A percentile compares a stretch with the other conserved stretches of the same genome.
These are phyloP conservation scores for Exserohilum rostratum DNA, from an alignment of 2,329 filamentous ascomycete genomes.

Conservation along the genomic window DNA sequence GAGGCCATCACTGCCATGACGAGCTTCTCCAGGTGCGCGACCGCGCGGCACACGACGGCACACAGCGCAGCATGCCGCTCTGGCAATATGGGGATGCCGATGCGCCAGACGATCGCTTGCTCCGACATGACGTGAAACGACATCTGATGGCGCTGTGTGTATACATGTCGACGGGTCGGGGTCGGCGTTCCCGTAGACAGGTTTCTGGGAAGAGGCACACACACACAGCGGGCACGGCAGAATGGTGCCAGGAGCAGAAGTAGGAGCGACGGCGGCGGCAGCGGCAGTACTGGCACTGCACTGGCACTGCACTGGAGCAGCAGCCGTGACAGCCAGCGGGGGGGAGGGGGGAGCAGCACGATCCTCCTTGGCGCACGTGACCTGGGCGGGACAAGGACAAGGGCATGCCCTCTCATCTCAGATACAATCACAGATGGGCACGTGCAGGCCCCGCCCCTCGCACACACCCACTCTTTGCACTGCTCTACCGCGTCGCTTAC, in stretches of 20 bases:
- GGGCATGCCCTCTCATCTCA: neutral
- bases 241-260: too few relatives aligned
- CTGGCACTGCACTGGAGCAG: too few relatives aligned
- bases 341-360: neutral
- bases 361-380: neutral
- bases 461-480: neutral
- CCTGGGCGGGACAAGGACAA: too few relatives aligned
- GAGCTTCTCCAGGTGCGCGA: neutral
- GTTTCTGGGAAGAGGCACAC: constrained; percentile 13
- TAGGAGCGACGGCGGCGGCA: too few relatives aligned
- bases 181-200: constrained; percentile 12
- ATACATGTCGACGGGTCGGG: neutral
- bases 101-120: neutral
- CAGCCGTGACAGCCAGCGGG: too few relatives aligned
- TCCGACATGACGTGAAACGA: constrained; percentile 5
- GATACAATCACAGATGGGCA: constrained; percentile 11
- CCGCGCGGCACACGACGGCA: neutral
- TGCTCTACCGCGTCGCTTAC: constrained; percentile 6
- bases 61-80: neutral
- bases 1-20: neutral
- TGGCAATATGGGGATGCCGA: constrained; percentile 3
- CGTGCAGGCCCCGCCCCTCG: constrained; percentile 5
- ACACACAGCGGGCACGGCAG: too few relatives aligned
- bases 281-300: too few relatives aligned
- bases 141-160: neutral